Conservation (phyloP, 1,284 basidiomycete genomes). For the Boletus sp. region DNA sequence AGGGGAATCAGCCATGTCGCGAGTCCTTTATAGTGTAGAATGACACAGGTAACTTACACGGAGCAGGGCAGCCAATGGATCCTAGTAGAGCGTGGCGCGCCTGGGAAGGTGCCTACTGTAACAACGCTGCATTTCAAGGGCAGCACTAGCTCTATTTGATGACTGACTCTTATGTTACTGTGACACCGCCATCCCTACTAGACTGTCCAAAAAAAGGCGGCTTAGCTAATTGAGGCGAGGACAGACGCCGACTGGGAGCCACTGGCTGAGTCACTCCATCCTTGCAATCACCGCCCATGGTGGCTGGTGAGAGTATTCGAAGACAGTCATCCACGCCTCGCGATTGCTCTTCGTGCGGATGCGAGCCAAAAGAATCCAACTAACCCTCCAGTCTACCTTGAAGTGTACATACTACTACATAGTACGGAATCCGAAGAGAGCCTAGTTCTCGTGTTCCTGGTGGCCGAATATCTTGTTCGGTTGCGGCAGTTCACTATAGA, state of each 20-base stretch:
- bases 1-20: neutral
- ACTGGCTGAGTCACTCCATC: neutral
- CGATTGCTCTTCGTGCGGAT: neutral
- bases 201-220: conserved; percentile 17
- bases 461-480: too few relatives aligned
- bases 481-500: too few relatives aligned
- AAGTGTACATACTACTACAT: too few relatives aligned
- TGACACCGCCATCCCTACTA: conserved; percentile 11
- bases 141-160: conserved; percentile 32
- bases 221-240: conserved; percentile 19
- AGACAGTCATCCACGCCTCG: too few relatives aligned
- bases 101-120: conserved; percentile 9
- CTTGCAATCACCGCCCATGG: neutral
- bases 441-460: too few relatives aligned
- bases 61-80: conserved; percentile 19
- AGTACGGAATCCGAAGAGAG: too few relatives aligned
- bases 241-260: neutral
- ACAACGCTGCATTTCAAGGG: conserved; percentile 21
- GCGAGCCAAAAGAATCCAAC: too few relatives aligned
- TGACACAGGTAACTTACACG: conserved; percentile 16
- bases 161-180: conserved; percentile 16
- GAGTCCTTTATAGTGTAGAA: conserved; percentile 26
- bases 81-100: conserved; percentile 27
- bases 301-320: neutral
- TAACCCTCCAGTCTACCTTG: too few relatives aligned